Evolutionary conservation across 257 asterid genomes (phyloP), one percentile per base, ranked within the genome.

Genomic region (Ilex aquifolium): DNA sequence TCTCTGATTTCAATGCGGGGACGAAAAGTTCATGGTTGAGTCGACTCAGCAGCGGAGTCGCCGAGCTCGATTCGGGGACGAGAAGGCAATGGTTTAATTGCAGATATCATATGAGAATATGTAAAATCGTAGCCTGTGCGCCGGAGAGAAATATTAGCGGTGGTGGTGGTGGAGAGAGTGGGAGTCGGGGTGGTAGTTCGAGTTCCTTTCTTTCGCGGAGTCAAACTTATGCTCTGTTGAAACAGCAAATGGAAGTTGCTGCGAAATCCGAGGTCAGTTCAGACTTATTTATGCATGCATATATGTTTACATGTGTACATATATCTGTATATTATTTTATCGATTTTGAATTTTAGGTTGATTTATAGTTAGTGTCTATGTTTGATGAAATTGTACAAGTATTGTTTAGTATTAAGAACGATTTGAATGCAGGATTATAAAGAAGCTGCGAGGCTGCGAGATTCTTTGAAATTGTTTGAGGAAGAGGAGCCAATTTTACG

Each of bases 371-470:
- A 56, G 50, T 50, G 44, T 71, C 3, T 46, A 46, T 14, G 52
- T 14, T 7, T 10, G 10, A 10, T 46, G 3, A 10, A 11, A 3
- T 14, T 6, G 12, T 6, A 42, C 1, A 0, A 11, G n/a, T 4
- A 10, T 46, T 46, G 52, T 11, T 7, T 5, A 11, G 52, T 14
- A 4, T 14, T 46, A 49, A 6, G 14, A 3, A 49, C 14, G 17
- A 49, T 49, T 59, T 40, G 2, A 31, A 11, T 63, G 46, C 52
- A 78, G 97, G 92, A 87, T 75, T 90, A 85, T 69, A 73, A 82
- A 63, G 90, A 87, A 75, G 93, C 95, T 10, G 95, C 96, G 40
- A 82, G 97, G 64, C 81, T 88, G 65, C 93, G 96, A 57, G 96
- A 90, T 82, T 83, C 88, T 0, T 44, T 90, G 80, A 88, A 68